These are phyloP conservation scores for Myriosclerotinia curreyana DNA, from an alignment of 2,329 filamentous ascomycete genomes.

Conservation along the genomic window DNA sequence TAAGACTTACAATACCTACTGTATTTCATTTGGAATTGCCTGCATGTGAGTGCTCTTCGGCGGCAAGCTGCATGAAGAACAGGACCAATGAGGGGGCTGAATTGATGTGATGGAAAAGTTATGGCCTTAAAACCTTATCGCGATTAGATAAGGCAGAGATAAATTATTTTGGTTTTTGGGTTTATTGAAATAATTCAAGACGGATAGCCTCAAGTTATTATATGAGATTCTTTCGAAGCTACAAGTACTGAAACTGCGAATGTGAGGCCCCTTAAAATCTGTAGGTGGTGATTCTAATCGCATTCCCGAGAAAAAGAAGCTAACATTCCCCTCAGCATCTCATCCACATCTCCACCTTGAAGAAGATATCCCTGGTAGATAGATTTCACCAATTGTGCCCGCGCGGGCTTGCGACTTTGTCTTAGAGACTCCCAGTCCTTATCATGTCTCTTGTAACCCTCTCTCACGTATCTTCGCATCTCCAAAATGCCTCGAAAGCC, in stretches of 20 bases:
- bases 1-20: slow-evolving; percentile 18
- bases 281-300: not conserved
- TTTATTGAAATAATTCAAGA: not conserved
- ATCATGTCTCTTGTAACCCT: slow-evolving; percentile 70
- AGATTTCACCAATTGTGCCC: slow-evolving; percentile 28
- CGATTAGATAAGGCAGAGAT: slow-evolving; percentile 22
- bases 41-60: slow-evolving; percentile 16
- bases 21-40: slow-evolving; percentile 7
- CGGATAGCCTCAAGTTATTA: not conserved
- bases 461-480: slow-evolving; percentile 67
- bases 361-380: slow-evolving; percentile 19
- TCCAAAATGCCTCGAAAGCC: slow-evolving; percentile 69
- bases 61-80: slow-evolving; percentile 20
- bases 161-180: slow-evolving; percentile 20
- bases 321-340: slow-evolving; percentile 7
- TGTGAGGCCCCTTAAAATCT: not conserved
- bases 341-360: not conserved
- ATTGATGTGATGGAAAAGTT: slow-evolving; percentile 5
- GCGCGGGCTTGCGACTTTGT: slow-evolving; percentile 28
- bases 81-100: slow-evolving; percentile 11
- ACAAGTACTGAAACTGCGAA: not conserved
- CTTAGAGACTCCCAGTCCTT: slow-evolving; percentile 18
- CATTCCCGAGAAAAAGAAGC: not conserved
- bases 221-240: not conserved
- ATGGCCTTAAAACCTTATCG: slow-evolving; percentile 18